These are phyloP conservation scores for Daldinia concentrica DNA, from an alignment of 495 filamentous ascomycete genomes.

Conservation along the genomic window DNA sequence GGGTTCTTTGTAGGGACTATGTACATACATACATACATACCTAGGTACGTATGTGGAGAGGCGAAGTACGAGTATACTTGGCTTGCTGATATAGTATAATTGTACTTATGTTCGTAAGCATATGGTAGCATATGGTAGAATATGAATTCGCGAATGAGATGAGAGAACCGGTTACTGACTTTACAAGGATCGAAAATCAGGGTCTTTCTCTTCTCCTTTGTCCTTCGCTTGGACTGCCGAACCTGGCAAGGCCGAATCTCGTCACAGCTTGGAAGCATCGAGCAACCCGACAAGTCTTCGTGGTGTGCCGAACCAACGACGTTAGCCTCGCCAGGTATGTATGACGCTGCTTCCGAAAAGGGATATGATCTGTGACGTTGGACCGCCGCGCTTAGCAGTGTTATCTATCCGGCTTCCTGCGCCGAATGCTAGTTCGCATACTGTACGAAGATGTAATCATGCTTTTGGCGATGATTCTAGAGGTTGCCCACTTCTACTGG, in stretches of 20 bases:
- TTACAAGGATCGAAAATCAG: constrained; percentile 32
- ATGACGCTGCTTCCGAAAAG: constrained; percentile 29
- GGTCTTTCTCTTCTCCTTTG: constrained; percentile 13
- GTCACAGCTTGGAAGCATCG: constrained; percentile 28
- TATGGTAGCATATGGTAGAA: background rate
- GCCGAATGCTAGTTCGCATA: constrained; percentile 19
- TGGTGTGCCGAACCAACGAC: constrained; percentile 22
- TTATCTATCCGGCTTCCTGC: constrained; percentile 24
- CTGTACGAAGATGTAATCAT: constrained; percentile 40
- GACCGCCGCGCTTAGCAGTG: constrained; percentile 35
- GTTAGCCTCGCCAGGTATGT: constrained; percentile 38
- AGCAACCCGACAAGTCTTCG: constrained; percentile 40
- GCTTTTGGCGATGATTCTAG: constrained; percentile 27
- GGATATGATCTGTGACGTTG: constrained; percentile 34
- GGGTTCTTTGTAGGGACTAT: constrained; percentile 26
- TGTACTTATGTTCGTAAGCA: constrained; percentile 10
- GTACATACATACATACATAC: background rate
- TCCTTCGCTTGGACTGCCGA: constrained; percentile 27
- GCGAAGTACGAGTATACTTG: background rate
- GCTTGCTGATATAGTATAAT: background rate
- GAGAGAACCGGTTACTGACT: constrained; percentile 16
- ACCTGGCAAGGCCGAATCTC: constrained; percentile 13
- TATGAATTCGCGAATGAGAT: constrained; percentile 28
- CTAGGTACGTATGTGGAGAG: constrained; percentile 2
- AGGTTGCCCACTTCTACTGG: constrained; percentile 2